Evolutionary conservation across 805 yeast species (phyloP).

Genomic region (Alloascoidea hylecoeti): DNA sequence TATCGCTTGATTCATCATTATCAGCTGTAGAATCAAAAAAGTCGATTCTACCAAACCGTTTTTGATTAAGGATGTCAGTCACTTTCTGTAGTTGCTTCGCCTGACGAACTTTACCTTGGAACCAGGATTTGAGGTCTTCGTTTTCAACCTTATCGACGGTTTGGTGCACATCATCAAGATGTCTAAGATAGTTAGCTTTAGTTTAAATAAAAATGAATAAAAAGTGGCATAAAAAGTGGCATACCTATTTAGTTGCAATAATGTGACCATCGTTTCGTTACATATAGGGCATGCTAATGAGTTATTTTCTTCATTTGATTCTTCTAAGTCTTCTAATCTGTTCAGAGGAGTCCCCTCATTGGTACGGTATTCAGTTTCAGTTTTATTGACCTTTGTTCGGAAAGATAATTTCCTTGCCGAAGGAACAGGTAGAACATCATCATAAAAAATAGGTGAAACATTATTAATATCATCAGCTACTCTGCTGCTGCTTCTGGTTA

Average conservation of each 20-base stretch:
- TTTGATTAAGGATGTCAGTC: slow-evolving; percentile 15
- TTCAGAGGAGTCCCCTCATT: too few species aligned
- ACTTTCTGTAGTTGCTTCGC: slow-evolving; percentile 20
- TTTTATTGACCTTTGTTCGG: too few species aligned
- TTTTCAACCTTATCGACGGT: slow-evolving; percentile 13
- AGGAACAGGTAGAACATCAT: too few species aligned
- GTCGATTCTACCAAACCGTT: slow-evolving; percentile 30
- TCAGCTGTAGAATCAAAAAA: slow-evolving; percentile 25
- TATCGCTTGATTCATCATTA: slow-evolving; percentile 5
- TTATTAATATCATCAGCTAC: too few species aligned
- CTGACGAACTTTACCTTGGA: slow-evolving; percentile 22
- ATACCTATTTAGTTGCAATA: slow-evolving; percentile 11
- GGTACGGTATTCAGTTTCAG: too few species aligned
- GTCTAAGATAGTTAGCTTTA: slow-evolving; percentile 18
- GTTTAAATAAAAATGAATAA: background rate
- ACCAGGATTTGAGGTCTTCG: slow-evolving; percentile 29
- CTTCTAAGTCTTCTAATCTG: too few species aligned
- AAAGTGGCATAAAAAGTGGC: background rate
- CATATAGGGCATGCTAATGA: slow-evolving; percentile 54
- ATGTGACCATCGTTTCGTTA: slow-evolving; percentile 35
- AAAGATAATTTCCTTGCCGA: too few species aligned
- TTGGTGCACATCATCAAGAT: slow-evolving; percentile 56
- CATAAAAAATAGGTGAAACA: too few species aligned
- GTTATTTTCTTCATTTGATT: slow-evolving; percentile 7
- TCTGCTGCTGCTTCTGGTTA: too few species aligned